Percentiles rank a stretch among this genome's conserved stretches.
These are phyloP conservation scores for Graphilbum sp. DNA, from an alignment of 2,329 filamentous ascomycete genomes.

Conservation along the genomic window DNA sequence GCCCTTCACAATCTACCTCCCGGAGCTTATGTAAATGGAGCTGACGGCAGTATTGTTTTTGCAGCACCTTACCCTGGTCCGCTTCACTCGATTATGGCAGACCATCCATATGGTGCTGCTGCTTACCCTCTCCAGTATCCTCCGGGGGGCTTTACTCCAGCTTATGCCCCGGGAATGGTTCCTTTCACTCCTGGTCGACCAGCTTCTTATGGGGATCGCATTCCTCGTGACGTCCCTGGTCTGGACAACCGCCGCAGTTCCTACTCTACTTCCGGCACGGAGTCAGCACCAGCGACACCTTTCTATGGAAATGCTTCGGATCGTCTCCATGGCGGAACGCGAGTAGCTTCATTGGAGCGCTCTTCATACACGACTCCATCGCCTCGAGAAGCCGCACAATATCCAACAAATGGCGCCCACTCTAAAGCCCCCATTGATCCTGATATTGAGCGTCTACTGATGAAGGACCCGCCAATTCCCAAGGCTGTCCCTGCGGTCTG, in stretches of 20 bases:
- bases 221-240: conserved; percentile 38
- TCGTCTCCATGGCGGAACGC: conserved; percentile 38
- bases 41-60: conserved; percentile 16
- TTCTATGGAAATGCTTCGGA: conserved; percentile 43
- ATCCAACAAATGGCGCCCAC: conserved; percentile 17
- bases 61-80: conserved; percentile 10
- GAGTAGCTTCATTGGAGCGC: conserved; percentile 40
- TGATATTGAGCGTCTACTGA: conserved; percentile 46
- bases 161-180: conserved; percentile 17
- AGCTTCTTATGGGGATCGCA: conserved; percentile 25
- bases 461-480: conserved; percentile 70
- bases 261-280: conserved; percentile 42
- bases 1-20: conserved; percentile 12
- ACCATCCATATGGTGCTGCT: conserved; percentile 13
- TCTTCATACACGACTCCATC: conserved; percentile 52
- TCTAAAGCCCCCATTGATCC: conserved; percentile 29
- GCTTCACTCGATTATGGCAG: conserved; percentile 12
- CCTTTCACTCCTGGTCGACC: conserved; percentile 38
- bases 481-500: conserved; percentile 79
- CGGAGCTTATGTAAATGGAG: conserved; percentile 10
- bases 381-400: conserved; percentile 35
- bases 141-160: conserved; percentile 4
- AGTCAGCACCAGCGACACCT: conserved; percentile 49
- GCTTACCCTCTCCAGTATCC: conserved; percentile 11
- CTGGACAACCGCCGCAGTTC: conserved; percentile 51